Percentiles rank a stretch among this genome's conserved stretches.
phyloP scores from a whole-genome alignment of 345 rosid genomes.

The Combretum micranthum region DNA sequence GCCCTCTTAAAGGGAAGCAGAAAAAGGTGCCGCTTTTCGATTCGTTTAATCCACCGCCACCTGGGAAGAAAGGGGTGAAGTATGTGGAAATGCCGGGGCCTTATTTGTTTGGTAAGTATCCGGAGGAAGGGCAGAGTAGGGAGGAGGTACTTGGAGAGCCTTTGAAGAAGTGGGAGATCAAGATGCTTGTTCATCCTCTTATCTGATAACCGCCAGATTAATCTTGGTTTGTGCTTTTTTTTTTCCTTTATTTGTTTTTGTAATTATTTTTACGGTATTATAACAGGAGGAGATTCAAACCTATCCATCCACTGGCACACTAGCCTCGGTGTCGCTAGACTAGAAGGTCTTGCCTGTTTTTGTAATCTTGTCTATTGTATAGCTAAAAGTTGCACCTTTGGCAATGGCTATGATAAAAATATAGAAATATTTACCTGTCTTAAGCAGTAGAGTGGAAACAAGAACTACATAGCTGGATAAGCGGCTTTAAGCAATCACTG shows the following conservation, averaged over 20 bases:
- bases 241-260: background rate
- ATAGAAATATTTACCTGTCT: too few relatives aligned
- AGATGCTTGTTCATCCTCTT: slow-evolving; percentile 58
- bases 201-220: slow-evolving; percentile 81
- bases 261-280: background rate
- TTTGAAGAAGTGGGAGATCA: slow-evolving; percentile 75
- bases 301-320: too few relatives aligned
- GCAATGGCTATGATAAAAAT: too few relatives aligned
- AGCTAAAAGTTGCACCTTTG: too few relatives aligned
- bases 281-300: too few relatives aligned
- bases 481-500: too few relatives aligned
- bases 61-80: slow-evolving; percentile 52
- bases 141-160: slow-evolving; percentile 81
- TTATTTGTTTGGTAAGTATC: slow-evolving; percentile 52
- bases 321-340: too few relatives aligned
- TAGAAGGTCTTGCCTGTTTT: too few relatives aligned
- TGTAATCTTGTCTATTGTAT: too few relatives aligned
- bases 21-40: slow-evolving; percentile 79
- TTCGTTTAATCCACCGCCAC: slow-evolving; percentile 60
- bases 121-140: slow-evolving; percentile 50
- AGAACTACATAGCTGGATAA: too few relatives aligned
- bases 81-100: slow-evolving; percentile 73
- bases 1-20: slow-evolving; percentile 75
- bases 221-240: slow-evolving; percentile 56
- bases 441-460: too few relatives aligned